Conservation (phyloP, 805 yeast genomes). For the Saccharomycopsis fibuligera region DNA sequence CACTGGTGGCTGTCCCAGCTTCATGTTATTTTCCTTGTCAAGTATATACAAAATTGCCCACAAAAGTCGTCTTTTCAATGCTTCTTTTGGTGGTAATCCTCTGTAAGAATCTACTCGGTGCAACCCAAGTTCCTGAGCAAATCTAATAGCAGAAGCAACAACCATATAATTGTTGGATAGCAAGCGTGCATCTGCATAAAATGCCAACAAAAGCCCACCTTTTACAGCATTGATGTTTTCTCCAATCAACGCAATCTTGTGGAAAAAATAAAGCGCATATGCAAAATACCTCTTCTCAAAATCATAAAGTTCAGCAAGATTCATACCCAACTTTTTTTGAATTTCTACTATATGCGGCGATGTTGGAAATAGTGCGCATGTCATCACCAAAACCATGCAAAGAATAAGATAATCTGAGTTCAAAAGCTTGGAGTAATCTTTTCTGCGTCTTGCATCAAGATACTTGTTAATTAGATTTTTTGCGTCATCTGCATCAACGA, state of each 20-base stretch:
- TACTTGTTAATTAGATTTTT: neutral
- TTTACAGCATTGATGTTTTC: conserved; percentile 42
- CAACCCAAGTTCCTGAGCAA: conserved; percentile 53
- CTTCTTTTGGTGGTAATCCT: conserved; percentile 33
- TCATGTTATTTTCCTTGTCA: conserved; percentile 40
- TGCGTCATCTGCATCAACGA: neutral
- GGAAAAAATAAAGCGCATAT: conserved; percentile 47
- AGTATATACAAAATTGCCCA: conserved; percentile 46
- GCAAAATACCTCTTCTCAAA: conserved; percentile 25
- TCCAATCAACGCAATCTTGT: conserved; percentile 33
- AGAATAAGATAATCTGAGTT: neutral
- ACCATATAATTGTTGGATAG: conserved; percentile 39
- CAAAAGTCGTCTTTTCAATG: conserved; percentile 32
- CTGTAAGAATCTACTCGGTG: conserved; percentile 42
- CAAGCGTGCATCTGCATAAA: conserved; percentile 30
- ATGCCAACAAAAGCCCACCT: conserved; percentile 43
- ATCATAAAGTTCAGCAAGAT: neutral
- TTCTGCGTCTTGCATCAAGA: neutral
- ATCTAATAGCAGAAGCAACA: conserved; percentile 41
- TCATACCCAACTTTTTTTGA: neutral
- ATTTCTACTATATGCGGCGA: too few relatives aligned
- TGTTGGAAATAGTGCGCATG: too few relatives aligned
- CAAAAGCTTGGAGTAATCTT: neutral
- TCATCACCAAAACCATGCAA: neutral
- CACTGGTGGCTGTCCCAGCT: conserved; percentile 44